Percentiles rank a stretch among this genome's conserved stretches.
These are phyloP conservation scores for Lunularia cruciata DNA, from an alignment of 225 moss, liverwort and hornwort genomes.

Conservation along the genomic window DNA sequence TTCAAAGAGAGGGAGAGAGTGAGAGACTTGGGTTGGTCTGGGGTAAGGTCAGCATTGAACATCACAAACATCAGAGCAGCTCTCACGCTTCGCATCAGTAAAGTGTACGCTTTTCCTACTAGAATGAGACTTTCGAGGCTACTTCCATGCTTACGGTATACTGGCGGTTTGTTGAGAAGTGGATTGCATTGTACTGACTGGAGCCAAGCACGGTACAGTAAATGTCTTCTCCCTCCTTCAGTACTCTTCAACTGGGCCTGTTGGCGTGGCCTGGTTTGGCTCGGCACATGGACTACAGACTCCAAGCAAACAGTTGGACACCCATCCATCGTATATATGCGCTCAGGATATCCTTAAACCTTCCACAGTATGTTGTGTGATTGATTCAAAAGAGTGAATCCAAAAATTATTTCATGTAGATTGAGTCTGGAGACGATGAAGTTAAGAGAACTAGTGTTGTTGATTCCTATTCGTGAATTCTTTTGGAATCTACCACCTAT, in stretches of 20 bases:
- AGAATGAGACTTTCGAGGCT: not conserved
- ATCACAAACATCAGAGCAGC: not conserved
- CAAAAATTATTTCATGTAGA: too few relatives aligned
- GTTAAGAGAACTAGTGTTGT: too few relatives aligned
- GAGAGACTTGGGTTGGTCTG: not conserved
- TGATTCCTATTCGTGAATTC: too few relatives aligned
- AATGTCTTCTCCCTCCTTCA: not conserved
- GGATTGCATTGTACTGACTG: not conserved
- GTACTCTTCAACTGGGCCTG: not conserved
- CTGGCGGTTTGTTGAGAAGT: not conserved
- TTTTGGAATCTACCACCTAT: too few relatives aligned
- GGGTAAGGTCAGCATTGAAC: not conserved
- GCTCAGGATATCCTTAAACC: too few relatives aligned
- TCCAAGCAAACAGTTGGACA: too few relatives aligned
- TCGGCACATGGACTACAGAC: too few relatives aligned
- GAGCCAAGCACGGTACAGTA: not conserved
- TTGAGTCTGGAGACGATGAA: too few relatives aligned
- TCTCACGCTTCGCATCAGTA: slow-evolving; percentile 5
- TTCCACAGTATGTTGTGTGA: too few relatives aligned
- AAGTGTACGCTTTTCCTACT: slow-evolving; percentile 8
- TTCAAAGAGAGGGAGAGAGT: too few relatives aligned
- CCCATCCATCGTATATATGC: too few relatives aligned
- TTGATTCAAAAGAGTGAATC: too few relatives aligned
- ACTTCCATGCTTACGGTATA: not conserved
- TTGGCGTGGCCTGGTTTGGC: not conserved